A percentile compares a stretch with the other conserved stretches of the same genome.
Evolutionary conservation across 2,329 filamentous ascomycete genomes (phyloP).

Genomic region (Macrophomina tecta): DNA sequence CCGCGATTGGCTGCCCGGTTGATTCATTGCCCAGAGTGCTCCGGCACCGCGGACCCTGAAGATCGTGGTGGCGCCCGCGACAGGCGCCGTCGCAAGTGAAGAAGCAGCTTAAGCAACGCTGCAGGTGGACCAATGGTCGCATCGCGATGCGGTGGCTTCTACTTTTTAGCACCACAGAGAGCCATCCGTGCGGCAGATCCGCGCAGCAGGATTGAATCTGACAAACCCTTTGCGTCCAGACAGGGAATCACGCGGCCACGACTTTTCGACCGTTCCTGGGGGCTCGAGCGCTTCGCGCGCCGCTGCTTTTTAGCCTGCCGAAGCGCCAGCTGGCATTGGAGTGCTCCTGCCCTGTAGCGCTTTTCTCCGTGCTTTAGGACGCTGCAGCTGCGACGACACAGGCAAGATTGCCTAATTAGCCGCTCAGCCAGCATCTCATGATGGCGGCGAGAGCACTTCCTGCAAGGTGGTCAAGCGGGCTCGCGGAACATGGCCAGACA

Average conservation of each 20-base stretch:
- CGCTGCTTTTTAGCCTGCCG: background rate
- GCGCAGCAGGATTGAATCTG: background rate
- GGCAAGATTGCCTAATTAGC: constrained; percentile 6
- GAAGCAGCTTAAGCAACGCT: background rate
- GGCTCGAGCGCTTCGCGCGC: background rate
- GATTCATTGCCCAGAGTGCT: background rate
- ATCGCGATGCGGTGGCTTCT: too few relatives aligned
- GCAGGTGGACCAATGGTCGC: background rate
- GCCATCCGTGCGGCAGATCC: background rate
- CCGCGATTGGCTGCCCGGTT: background rate
- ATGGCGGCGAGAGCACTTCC: background rate
- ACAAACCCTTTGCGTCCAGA: too few relatives aligned
- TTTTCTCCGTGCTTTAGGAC: background rate
- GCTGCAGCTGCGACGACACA: background rate
- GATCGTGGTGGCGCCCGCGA: background rate
- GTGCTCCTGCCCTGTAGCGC: background rate
- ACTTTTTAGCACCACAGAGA: background rate
- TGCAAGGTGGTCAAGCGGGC: constrained; percentile 7
- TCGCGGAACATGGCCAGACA: background rate
- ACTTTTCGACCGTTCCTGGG: background rate
- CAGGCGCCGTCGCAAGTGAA: background rate
- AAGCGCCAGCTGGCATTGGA: background rate
- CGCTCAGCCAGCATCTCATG: background rate
- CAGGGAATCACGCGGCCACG: background rate
- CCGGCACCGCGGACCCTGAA: background rate